phyloP scores from a whole-genome alignment of 2,329 filamentous ascomycete species.

The Fusarium pininemorale region DNA sequence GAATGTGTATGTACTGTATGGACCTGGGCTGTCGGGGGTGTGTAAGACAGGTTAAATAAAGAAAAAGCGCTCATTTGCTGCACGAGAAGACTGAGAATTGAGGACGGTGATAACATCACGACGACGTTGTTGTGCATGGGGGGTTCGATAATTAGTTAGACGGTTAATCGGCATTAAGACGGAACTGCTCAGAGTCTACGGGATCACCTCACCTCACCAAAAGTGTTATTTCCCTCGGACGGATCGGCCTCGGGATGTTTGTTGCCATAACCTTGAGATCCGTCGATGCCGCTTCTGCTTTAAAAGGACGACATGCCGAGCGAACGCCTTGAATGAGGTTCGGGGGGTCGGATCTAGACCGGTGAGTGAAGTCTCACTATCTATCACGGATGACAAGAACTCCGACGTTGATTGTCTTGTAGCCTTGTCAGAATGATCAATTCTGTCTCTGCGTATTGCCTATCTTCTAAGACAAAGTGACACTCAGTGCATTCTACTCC shows the following conservation, averaged over 20 bases:
- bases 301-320: constrained; percentile 12
- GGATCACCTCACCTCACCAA: not conserved
- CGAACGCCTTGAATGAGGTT: not conserved
- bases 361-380: constrained; percentile 8
- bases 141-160: not conserved
- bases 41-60: not conserved
- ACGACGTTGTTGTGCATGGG: not conserved
- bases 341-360: constrained; percentile 23
- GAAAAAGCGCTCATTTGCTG: constrained; percentile 2
- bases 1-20: not conserved
- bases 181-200: not conserved
- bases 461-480: constrained; percentile 5
- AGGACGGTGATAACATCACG: not conserved
- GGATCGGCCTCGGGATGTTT: constrained; percentile 18
- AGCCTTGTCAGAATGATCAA: not conserved
- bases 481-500: not conserved
- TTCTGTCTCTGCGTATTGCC: not conserved
- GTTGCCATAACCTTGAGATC: not conserved
- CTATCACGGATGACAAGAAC: not conserved
- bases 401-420: constrained; percentile 9
- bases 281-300: not conserved
- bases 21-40: not conserved
- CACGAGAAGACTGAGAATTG: not conserved
- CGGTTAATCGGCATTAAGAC: not conserved
- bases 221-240: constrained; percentile 6